Conservation (phyloP, 2,329 filamentous ascomycete genomes). For the Cladosporium sp. region DNA sequence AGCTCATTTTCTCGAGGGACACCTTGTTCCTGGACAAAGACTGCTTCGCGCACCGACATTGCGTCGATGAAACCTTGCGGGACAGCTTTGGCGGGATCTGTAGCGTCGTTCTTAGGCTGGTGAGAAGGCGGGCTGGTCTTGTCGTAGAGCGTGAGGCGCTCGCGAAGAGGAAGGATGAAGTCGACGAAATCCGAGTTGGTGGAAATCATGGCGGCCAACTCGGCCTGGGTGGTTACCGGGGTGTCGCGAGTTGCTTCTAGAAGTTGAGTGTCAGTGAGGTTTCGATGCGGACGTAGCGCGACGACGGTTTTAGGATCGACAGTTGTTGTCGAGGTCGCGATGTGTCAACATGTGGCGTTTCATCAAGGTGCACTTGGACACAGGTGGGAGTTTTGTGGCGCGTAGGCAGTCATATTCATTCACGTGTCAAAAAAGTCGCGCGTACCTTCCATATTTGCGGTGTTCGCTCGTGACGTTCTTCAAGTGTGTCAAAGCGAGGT, state of each 20-base stretch:
- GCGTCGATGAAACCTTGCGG: constrained; percentile 50
- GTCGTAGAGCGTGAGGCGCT: constrained; percentile 31
- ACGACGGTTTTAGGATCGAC: not conserved
- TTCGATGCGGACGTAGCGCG: not conserved
- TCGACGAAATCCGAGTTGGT: constrained; percentile 30
- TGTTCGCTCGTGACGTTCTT: not conserved
- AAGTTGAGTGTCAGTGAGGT: not conserved
- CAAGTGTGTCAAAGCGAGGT: not conserved
- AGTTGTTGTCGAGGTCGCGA: not conserved
- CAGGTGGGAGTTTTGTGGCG: not conserved
- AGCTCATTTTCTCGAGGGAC: constrained; percentile 64
- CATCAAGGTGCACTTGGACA: constrained; percentile 7
- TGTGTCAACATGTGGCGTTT: not conserved
- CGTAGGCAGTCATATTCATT: not conserved
- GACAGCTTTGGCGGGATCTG: constrained; percentile 27
- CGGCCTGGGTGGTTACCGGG: not conserved
- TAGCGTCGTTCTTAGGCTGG: constrained; percentile 29
- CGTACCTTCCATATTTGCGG: constrained; percentile 12
- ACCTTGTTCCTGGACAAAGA: constrained; percentile 56
- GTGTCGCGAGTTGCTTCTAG: not conserved
- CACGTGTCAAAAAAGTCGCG: not conserved
- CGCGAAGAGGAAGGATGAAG: constrained; percentile 25
- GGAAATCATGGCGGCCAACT: constrained; percentile 8
- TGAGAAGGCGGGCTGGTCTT: constrained; percentile 21
- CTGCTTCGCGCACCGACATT: constrained; percentile 53